Percentiles rank a stretch among this genome's conserved stretches.
Evolutionary conservation across 352 stramenopile species (phyloP).

Genomic region (Phytopythium sindhum): DNA sequence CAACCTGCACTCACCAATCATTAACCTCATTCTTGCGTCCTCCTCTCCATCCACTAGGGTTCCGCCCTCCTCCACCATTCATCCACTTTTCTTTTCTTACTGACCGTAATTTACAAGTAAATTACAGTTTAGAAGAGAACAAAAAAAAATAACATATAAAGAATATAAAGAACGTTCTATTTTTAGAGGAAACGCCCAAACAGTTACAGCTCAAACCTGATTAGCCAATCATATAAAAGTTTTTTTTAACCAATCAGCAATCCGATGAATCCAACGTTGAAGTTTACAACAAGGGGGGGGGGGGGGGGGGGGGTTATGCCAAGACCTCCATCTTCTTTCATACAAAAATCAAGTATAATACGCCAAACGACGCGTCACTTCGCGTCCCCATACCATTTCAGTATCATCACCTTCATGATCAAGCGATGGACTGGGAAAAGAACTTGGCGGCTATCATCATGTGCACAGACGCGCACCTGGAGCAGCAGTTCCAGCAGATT

Average conservation of each 20-base stretch:
- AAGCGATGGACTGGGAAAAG: constrained; percentile 59
- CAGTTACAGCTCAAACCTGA: background rate
- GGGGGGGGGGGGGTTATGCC: too few relatives aligned
- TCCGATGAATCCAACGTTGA: background rate
- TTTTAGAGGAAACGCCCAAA: background rate
- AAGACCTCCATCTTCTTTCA: background rate
- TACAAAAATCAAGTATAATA: background rate
- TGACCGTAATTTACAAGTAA: too few relatives aligned
- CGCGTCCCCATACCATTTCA: too few relatives aligned
- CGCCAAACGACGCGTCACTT: background rate
- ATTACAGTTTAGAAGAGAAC: background rate
- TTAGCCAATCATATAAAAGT: background rate
- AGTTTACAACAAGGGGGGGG: background rate
- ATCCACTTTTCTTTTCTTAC: background rate
- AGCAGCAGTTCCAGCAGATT: constrained; percentile 73
- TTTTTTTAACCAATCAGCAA: background rate
- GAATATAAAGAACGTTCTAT: background rate
- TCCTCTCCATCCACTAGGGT: background rate
- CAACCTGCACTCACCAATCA: background rate
- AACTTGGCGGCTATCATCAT: constrained; percentile 82
- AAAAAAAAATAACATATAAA: background rate
- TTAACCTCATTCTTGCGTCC: too few relatives aligned
- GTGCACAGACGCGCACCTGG: constrained; percentile 72
- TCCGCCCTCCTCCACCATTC: background rate
- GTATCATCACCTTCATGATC: too few relatives aligned